Conservation (phyloP, 306 rosid genomes). For the Phaseolus lunatus region DNA sequence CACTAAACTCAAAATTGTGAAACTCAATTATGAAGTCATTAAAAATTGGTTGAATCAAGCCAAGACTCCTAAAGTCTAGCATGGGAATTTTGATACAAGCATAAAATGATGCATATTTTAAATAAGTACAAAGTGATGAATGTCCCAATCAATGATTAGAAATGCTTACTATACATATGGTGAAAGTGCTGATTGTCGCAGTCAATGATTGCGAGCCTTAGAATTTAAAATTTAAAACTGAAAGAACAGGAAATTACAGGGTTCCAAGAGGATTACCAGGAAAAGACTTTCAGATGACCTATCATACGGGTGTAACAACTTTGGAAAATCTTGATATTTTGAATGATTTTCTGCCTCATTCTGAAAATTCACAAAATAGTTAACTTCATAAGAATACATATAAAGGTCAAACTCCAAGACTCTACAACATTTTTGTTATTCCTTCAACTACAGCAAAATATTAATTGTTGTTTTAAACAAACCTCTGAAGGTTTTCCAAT, state of each 20-base stretch:
- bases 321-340: conserved; percentile 65
- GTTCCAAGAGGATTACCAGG: conserved; percentile 64
- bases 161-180: not conserved
- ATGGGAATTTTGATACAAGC: conserved; percentile 21
- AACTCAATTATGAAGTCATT: conserved; percentile 22
- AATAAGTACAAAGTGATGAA: conserved; percentile 9
- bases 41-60: conserved; percentile 31
- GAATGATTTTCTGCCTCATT: conserved; percentile 60
- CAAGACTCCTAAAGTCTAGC: conserved; percentile 35
- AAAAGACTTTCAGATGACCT: conserved; percentile 86
- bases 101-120: not conserved
- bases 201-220: conserved; percentile 17
- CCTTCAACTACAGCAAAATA: conserved; percentile 21
- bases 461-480: conserved; percentile 48
- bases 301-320: conserved; percentile 91
- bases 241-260: conserved; percentile 26
- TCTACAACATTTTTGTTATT: conserved; percentile 18
- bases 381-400: conserved; percentile 35
- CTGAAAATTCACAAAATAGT: conserved; percentile 58
- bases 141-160: not conserved
- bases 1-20: conserved; percentile 28
- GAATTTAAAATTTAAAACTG: conserved; percentile 33
- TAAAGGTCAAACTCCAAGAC: conserved; percentile 28
- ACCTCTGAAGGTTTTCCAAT: conserved; percentile 89
- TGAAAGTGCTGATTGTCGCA: conserved; percentile 4